Evolutionary conservation across 192 early-diverging fungal genomes (phyloP).

Genomic region (Backusella luteola): DNA sequence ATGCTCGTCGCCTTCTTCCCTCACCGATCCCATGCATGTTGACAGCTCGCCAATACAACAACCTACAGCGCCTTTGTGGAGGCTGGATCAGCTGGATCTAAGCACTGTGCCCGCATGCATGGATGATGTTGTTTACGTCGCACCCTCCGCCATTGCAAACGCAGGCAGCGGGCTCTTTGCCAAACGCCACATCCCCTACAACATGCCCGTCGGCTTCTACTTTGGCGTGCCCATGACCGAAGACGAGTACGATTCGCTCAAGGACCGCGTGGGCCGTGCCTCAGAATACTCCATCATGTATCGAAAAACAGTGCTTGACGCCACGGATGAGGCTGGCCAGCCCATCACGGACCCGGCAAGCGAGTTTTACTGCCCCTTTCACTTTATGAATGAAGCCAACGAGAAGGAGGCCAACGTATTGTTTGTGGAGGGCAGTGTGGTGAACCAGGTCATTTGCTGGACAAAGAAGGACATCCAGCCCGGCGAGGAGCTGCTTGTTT

Average conservation of each 20-base stretch:
- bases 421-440: constrained; percentile 76
- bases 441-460: constrained; percentile 87
- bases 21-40: not conserved
- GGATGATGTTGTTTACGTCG: constrained; percentile 64
- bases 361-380: constrained; percentile 79
- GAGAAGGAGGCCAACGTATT: constrained; percentile 60
- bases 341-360: constrained; percentile 68
- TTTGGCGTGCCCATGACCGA: constrained; percentile 97
- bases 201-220: constrained; percentile 85
- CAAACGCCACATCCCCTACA: constrained; percentile 62
- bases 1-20: not conserved
- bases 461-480: constrained; percentile 63
- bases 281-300: constrained; percentile 92
- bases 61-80: not conserved
- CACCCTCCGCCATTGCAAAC: constrained; percentile 58
- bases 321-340: constrained; percentile 77
- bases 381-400: constrained; percentile 86
- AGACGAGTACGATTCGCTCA: constrained; percentile 88
- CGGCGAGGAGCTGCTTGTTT: constrained; percentile 87
- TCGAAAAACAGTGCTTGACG: constrained; percentile 86
- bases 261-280: constrained; percentile 75
- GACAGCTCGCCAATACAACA: not conserved
- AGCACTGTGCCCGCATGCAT: constrained; percentile 52
- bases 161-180: constrained; percentile 82
- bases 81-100: constrained; percentile 44